These are phyloP conservation scores for Quambalaria eucalypti DNA, from an alignment of 1,284 basidiomycete species.

Conservation along the genomic window DNA sequence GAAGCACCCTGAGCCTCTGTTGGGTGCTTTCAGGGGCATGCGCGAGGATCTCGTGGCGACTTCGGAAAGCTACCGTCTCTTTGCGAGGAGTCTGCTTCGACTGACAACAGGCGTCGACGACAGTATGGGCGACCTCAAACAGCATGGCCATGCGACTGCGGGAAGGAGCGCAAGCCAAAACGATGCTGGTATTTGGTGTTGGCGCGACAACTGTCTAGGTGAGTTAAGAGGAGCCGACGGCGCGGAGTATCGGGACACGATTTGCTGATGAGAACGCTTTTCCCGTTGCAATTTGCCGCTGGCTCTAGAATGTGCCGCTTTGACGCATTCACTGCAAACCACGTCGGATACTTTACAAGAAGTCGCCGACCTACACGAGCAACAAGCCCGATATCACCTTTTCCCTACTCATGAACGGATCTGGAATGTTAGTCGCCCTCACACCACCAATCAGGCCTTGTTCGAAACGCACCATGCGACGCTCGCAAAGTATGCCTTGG, in stretches of 20 bases:
- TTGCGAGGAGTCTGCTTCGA: slow-evolving; percentile 43
- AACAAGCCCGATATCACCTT: slow-evolving; percentile 63
- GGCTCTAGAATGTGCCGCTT: too few relatives aligned
- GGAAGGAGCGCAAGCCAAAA: too few relatives aligned
- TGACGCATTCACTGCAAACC: slow-evolving; percentile 70
- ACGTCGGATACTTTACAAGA: slow-evolving; percentile 64
- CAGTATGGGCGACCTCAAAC: too few relatives aligned
- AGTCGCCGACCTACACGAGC: slow-evolving; percentile 67
- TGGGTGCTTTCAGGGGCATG: neutral
- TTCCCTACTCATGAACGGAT: slow-evolving; percentile 65
- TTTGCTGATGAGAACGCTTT: too few relatives aligned
- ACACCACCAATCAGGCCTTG: slow-evolving; percentile 57
- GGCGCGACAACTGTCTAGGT: too few relatives aligned
- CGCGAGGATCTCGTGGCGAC: neutral
- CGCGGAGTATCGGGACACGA: too few relatives aligned
- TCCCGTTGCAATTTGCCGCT: too few relatives aligned
- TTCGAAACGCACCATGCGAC: slow-evolving; percentile 57
- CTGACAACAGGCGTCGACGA: slow-evolving; percentile 47
- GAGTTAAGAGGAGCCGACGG: too few relatives aligned
- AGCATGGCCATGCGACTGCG: too few relatives aligned
- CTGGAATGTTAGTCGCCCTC: slow-evolving; percentile 65
- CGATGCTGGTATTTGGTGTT: too few relatives aligned
- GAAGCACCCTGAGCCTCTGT: neutral
- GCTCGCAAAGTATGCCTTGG: slow-evolving; percentile 36
- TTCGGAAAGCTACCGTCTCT: neutral